A percentile compares a stretch with the other conserved stretches of the same genome.
Evolutionary conservation across 1,284 basidiomycete genomes (phyloP).

Genomic region (Malassezia sympodialis): DNA sequence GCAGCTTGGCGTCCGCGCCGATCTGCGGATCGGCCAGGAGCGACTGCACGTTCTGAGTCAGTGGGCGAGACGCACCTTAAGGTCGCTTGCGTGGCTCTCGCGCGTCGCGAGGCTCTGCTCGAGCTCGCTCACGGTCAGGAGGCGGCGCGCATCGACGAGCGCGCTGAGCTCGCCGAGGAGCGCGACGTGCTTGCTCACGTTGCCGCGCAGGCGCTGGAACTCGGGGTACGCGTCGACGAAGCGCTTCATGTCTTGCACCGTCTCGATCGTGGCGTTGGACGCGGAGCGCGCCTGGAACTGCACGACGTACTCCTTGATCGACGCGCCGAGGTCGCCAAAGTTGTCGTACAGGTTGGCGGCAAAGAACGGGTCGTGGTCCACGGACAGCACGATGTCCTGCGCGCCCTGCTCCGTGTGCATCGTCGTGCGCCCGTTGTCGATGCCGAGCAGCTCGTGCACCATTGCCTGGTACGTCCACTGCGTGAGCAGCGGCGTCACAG

Average conservation of each 20-base stretch:
- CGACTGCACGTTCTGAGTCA: constrained; percentile 20
- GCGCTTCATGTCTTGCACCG: constrained; percentile 63
- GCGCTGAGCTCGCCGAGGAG: constrained; percentile 89
- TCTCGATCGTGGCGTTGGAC: constrained; percentile 76
- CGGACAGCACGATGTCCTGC: constrained; percentile 86
- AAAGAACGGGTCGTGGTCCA: constrained; percentile 88
- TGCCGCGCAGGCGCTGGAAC: constrained; percentile 87
- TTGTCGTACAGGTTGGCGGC: constrained; percentile 81
- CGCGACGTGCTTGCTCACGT: constrained; percentile 96
- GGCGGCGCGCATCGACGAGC: constrained; percentile 67
- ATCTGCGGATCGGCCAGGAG: constrained; percentile 56
- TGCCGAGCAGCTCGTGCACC: constrained; percentile 92
- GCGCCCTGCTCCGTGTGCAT: constrained; percentile 9
- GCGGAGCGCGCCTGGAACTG: constrained; percentile 74
- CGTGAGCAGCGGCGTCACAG: constrained; percentile 89
- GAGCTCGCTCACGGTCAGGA: constrained; percentile 76
- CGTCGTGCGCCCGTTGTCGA: constrained; percentile 70
- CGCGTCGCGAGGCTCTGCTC: constrained; percentile 92
- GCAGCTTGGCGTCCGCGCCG: constrained; percentile 70
- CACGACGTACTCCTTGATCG: constrained; percentile 84
- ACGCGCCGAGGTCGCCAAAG: constrained; percentile 90
- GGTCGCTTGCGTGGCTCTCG: constrained; percentile 68
- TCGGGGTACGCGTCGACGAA: constrained; percentile 99
- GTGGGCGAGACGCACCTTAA: constrained; percentile 56
- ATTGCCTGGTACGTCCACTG: constrained; percentile 99